Base-by-base conservation (phyloP, 2,329 filamentous ascomycete genomes). In the Bipolaris victoriae region DNA sequence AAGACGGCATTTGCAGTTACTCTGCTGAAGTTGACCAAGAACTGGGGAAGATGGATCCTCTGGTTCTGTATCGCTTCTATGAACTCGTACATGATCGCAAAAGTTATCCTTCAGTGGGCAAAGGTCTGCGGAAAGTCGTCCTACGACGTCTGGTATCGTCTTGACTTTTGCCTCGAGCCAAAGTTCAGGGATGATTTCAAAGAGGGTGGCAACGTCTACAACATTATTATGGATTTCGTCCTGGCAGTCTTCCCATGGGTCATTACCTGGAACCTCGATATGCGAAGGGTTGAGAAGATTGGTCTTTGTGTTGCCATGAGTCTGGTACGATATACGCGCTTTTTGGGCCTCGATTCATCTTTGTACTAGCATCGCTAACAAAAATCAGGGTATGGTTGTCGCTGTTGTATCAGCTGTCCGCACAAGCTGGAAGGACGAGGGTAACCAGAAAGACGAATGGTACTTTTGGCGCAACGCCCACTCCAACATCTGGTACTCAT, bases 211-310 rank as follows among this genome's bases (percentile, higher is more conserved):
- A 83, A 84, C 59, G 81, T 82, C 5, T 83, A 82, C 67, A 84
- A 83, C 65, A 80, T 83, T 53, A 72, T 83, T 26, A 84, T 83
- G 79, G 82, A 84, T 57, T 82, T 84, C 39, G 61, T 82, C 0
- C 80, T 84, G 62, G 81, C 82, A 0, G 53, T 71, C 7, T 81
- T 83, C 49, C 82, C 82, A 3, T 83, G 81, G 81, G 62, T 81
- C 20, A 78, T 84, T 18, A 81, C 80, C 0, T 80, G 79, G 69
- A 75, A 74, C 2, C 60, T 84, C 43, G 79, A 81, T 52, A 83
- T 84, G 77, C 75, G 77, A 26, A 75, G 67, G 24, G 73, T 73
- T 0, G 82, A 84, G 58, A 84, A 83, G 69, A 70, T 83, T 46
- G 82, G 77, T 3, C 78, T 84, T 5, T 81, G 81, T 48, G 33